phyloP scores from a whole-genome alignment of 495 filamentous ascomycete genomes.

The Aspergillus ellipticus region DNA sequence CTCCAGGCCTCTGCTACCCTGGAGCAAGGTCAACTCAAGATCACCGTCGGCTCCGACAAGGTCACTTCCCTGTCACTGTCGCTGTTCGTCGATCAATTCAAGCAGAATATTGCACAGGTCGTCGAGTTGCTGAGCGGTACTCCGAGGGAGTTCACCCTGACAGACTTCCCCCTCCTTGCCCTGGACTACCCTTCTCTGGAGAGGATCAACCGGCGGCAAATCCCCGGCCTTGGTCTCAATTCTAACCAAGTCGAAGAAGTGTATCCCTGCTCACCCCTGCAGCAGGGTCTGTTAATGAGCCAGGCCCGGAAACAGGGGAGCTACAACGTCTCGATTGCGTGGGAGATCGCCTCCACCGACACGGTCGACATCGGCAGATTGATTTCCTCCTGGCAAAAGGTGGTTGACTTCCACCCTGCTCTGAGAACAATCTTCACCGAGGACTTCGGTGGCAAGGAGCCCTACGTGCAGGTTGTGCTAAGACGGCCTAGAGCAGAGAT shows the following conservation, averaged over 20 bases:
- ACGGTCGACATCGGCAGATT: neutral
- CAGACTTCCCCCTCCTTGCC: conserved; percentile 28
- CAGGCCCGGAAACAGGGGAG: conserved; percentile 8
- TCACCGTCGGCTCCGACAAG: neutral
- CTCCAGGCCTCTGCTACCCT: neutral
- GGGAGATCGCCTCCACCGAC: neutral
- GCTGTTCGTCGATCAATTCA: neutral
- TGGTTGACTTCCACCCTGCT: conserved; percentile 8
- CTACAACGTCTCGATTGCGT: conserved; percentile 9
- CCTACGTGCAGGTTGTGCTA: conserved; percentile 9
- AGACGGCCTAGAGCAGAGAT: neutral
- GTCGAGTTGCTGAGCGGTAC: neutral
- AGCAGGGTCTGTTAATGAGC: conserved; percentile 14
- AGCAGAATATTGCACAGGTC: neutral
- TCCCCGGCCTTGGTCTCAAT: conserved; percentile 1
- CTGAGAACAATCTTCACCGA: conserved; percentile 11
- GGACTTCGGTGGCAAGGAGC: conserved; percentile 3
- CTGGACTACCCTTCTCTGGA: conserved; percentile 19
- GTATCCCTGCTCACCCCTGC: conserved; percentile 13
- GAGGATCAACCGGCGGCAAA: neutral
- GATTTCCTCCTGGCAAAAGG: neutral
- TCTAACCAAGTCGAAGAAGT: neutral
- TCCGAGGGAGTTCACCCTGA: neutral
- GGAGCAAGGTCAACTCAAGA: neutral
- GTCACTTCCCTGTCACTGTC: neutral